phyloP scores from a whole-genome alignment of 306 rosid genomes.

The Begonia masoniana region DNA sequence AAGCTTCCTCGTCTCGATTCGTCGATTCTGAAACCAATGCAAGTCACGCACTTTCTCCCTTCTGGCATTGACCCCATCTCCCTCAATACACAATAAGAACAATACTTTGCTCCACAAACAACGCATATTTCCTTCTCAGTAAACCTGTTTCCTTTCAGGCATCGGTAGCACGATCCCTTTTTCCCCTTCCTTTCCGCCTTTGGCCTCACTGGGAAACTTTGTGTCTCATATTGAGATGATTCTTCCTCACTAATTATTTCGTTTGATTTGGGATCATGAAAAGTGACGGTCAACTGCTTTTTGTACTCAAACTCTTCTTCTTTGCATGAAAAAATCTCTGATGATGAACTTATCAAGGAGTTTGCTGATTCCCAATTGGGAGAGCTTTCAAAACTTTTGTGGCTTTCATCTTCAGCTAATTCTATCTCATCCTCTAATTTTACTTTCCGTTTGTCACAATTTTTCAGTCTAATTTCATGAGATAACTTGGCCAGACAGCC shows the following conservation, averaged over 20 bases:
- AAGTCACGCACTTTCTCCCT: slow-evolving; percentile 66
- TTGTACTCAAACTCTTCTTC: slow-evolving; percentile 19
- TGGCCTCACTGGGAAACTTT: slow-evolving; percentile 22
- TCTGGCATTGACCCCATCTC: slow-evolving; percentile 87
- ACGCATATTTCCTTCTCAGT: no score
- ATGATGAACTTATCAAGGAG: slow-evolving; percentile 30
- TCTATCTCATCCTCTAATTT: slow-evolving; percentile 6
- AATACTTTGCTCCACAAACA: slow-evolving; percentile 66
- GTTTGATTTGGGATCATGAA: slow-evolving; percentile 28
- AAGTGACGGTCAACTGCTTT: slow-evolving; percentile 45
- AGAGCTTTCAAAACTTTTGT: slow-evolving; percentile 14
- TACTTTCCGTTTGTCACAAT: slow-evolving; percentile 1
- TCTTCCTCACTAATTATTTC: slow-evolving; percentile 10
- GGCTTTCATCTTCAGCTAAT: slow-evolving; percentile 14
- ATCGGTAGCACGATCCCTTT: slow-evolving; percentile 52
- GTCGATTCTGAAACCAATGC: slow-evolving; percentile 43
- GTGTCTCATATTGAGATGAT: slow-evolving; percentile 14
- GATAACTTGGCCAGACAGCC: slow-evolving; percentile 3
- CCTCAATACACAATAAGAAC: slow-evolving; percentile 40
- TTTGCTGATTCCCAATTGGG: slow-evolving; percentile 27
- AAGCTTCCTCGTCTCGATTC: slow-evolving; percentile 35
- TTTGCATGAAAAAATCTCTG: slow-evolving; percentile 25
- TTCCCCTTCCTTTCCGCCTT: slow-evolving; percentile 38
- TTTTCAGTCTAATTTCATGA: slow-evolving; percentile 8
- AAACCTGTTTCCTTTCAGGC: slow-evolving; percentile 44